Conservation (phyloP, 768 basidiomycete species). For the Peribolospora kevripleyi region DNA sequence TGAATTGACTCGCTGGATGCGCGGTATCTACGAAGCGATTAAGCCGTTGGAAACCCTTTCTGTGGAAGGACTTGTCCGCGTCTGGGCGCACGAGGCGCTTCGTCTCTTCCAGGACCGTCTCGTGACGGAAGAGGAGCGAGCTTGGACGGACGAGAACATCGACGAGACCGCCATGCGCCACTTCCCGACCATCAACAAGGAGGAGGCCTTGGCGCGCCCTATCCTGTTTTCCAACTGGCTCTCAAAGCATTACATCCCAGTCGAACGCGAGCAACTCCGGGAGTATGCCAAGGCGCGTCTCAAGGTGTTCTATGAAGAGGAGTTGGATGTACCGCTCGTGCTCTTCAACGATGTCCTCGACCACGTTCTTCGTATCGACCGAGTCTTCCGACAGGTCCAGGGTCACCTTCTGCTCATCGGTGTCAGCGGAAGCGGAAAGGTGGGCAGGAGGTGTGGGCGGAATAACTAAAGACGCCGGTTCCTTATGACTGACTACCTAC, state of each 20-base stretch:
- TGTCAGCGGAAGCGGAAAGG: constrained; percentile 96
- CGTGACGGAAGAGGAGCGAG: constrained; percentile 71
- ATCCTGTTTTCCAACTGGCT: constrained; percentile 99
- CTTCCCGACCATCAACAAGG: constrained; percentile 75
- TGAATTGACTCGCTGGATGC: constrained; percentile 90
- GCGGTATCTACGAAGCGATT: constrained; percentile 92
- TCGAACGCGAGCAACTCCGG: constrained; percentile 72
- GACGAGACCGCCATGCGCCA: constrained; percentile 59
- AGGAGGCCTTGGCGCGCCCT: constrained; percentile 65
- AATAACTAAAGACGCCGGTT: constrained; percentile 3
- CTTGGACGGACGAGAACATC: constrained; percentile 85
- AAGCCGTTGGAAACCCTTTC: constrained; percentile 77
- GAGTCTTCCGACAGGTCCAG: constrained; percentile 95
- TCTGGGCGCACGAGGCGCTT: constrained; percentile 95
- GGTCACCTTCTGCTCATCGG: constrained; percentile 91
- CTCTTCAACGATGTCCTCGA: constrained; percentile 97
- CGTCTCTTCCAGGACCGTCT: constrained; percentile 95
- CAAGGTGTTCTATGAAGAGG: constrained; percentile 97
- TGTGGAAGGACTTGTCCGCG: constrained; percentile 78
- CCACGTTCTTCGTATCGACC: constrained; percentile 89
- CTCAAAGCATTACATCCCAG: constrained; percentile 83
- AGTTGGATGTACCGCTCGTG: constrained; percentile 87
- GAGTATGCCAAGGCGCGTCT: constrained; percentile 93
- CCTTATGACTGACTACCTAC: too few relatives aligned
- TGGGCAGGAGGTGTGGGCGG: constrained; percentile 18